These are phyloP conservation scores for Pyrus bretschneideri DNA, from an alignment of 306 rosid genomes.

Conservation along the genomic window DNA sequence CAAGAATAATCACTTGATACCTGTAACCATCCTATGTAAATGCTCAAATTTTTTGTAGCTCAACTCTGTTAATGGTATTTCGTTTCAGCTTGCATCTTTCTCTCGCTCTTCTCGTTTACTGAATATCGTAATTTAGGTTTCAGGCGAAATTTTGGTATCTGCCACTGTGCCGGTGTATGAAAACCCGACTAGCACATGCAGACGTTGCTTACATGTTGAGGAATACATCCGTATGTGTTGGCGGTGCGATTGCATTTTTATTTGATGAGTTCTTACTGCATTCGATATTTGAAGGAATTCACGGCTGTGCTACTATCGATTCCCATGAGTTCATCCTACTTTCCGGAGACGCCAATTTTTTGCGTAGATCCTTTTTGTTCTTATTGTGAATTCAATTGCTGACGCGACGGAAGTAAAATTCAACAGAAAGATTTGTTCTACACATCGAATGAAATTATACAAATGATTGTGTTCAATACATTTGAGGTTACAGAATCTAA, in stretches of 20 bases:
- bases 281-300: neutral
- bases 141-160: neutral
- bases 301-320: neutral
- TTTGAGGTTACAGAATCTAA: neutral
- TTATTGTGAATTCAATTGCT: neutral
- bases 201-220: neutral
- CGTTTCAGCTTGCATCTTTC: neutral
- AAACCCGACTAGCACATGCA: neutral
- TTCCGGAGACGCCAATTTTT: neutral
- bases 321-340: neutral
- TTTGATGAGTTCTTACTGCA: neutral
- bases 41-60: neutral
- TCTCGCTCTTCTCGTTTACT: neutral
- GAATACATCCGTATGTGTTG: neutral
- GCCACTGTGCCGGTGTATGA: neutral
- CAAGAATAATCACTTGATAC: constrained; percentile 39
- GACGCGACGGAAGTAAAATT: neutral
- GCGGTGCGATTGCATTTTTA: neutral
- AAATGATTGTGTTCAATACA: neutral
- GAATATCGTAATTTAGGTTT: neutral
- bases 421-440: neutral
- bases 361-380: too few relatives aligned
- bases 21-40: constrained; percentile 26
- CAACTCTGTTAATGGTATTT: constrained; percentile 10
- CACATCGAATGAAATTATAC: neutral